phyloP scores from a whole-genome alignment of 176 grass and related monocot species.

The Tuctoria greenei region DNA sequence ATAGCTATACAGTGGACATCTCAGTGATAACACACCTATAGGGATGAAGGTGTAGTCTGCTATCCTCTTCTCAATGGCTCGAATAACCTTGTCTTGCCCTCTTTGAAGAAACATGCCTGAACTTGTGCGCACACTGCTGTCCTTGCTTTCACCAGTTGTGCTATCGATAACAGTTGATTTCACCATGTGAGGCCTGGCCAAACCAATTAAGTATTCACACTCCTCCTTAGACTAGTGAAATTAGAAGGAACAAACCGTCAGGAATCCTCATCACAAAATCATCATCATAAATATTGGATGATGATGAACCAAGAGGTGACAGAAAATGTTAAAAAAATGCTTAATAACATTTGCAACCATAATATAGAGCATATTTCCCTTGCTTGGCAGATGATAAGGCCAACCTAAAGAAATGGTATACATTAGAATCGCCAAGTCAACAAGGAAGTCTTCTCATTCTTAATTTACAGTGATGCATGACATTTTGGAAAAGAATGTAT shows the following conservation, averaged over 20 bases:
- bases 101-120: constrained; percentile 88
- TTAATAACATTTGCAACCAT: too few species aligned
- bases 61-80: constrained; percentile 87
- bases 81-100: constrained; percentile 78
- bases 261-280: background rate
- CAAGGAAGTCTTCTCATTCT: too few species aligned
- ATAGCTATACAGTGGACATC: background rate
- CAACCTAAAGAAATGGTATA: too few species aligned
- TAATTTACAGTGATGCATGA: too few species aligned
- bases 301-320: background rate
- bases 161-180: constrained; percentile 93
- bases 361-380: too few species aligned
- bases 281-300: background rate
- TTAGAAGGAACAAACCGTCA: constrained; percentile 23
- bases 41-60: constrained; percentile 95
- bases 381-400: too few species aligned
- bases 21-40: constrained; percentile 40
- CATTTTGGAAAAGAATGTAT: too few species aligned
- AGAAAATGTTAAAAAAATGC: background rate
- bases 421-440: too few species aligned
- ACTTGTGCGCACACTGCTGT: constrained; percentile 97
- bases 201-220: constrained; percentile 77
- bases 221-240: constrained; percentile 87
- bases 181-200: constrained; percentile 80
- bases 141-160: constrained; percentile 81